Evolutionary conservation across 495 filamentous ascomycete genomes (phyloP).

Genomic region (Astrocystis sublimbata): DNA sequence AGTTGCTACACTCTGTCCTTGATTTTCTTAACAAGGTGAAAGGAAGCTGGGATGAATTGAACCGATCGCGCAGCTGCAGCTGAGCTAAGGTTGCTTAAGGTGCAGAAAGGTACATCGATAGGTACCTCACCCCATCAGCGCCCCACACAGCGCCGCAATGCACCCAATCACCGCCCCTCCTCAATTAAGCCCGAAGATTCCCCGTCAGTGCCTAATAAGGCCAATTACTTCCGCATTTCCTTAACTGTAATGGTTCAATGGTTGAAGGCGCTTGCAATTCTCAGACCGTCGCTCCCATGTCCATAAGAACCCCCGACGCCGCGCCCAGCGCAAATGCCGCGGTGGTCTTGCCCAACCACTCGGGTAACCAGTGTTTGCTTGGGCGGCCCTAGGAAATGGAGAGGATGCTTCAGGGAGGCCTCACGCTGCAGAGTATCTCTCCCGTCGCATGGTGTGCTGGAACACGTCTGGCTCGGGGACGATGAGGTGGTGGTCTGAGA

Average conservation of each 20-base stretch:
- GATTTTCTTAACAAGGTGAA: no score
- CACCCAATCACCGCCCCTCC: neutral
- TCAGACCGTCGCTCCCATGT: constrained; percentile 42
- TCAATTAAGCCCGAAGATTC: neutral
- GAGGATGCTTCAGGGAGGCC: constrained; percentile 50
- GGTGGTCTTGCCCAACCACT: constrained; percentile 52
- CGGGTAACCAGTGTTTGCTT: constrained; percentile 53
- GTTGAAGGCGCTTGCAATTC: constrained; percentile 51
- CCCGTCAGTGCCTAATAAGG: constrained; percentile 23
- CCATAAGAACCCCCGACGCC: constrained; percentile 49
- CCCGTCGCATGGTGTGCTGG: constrained; percentile 55
- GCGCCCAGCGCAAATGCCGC: constrained; percentile 56
- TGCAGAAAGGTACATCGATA: no score
- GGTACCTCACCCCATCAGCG: no score
- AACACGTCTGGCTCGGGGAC: constrained; percentile 52
- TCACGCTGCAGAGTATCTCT: constrained; percentile 57
- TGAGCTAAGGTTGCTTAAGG: no score
- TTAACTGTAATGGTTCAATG: constrained; percentile 53
- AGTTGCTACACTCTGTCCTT: no score
- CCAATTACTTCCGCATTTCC: neutral
- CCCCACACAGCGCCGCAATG: no score
- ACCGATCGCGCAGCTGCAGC: no score
- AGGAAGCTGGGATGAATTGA: no score
- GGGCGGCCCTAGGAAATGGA: constrained; percentile 52
- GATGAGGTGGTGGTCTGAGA: constrained; percentile 48